Conservation (phyloP, 768 basidiomycete genomes). For the Xerocomellus intermedius region DNA sequence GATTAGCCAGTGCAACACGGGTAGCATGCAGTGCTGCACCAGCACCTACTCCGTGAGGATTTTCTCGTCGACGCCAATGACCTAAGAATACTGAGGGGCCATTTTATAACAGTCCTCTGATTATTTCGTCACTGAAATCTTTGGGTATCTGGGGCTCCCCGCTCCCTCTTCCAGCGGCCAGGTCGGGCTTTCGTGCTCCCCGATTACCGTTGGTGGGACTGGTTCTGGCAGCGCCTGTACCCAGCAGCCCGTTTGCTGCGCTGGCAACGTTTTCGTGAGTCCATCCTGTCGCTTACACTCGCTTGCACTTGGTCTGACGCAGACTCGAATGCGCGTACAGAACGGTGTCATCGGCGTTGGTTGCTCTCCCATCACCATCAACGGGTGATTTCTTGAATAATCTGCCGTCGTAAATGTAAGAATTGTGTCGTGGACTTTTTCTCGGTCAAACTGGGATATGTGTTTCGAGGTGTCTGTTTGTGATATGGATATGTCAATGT, state of each 20-base stretch:
- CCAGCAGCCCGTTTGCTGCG: slow-evolving; percentile 3
- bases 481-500: neutral
- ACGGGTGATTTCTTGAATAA: neutral
- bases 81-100: neutral
- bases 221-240: neutral
- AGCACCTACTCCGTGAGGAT: neutral
- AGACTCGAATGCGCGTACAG: neutral
- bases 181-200: slow-evolving; percentile 1
- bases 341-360: neutral
- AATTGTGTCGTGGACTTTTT: neutral
- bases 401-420: neutral
- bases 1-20: slow-evolving; percentile 37
- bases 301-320: neutral
- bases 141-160: neutral
- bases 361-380: slow-evolving; percentile 2
- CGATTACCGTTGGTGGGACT: neutral
- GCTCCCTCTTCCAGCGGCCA: neutral
- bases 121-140: neutral
- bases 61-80: neutral
- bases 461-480: neutral
- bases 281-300: neutral
- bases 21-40: slow-evolving; percentile 24
- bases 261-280: neutral
- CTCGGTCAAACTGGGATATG: neutral
- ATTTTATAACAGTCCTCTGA: neutral